Evolutionary conservation across 768 basidiomycete genomes (phyloP).

Genomic region (Rickenella mellea): DNA sequence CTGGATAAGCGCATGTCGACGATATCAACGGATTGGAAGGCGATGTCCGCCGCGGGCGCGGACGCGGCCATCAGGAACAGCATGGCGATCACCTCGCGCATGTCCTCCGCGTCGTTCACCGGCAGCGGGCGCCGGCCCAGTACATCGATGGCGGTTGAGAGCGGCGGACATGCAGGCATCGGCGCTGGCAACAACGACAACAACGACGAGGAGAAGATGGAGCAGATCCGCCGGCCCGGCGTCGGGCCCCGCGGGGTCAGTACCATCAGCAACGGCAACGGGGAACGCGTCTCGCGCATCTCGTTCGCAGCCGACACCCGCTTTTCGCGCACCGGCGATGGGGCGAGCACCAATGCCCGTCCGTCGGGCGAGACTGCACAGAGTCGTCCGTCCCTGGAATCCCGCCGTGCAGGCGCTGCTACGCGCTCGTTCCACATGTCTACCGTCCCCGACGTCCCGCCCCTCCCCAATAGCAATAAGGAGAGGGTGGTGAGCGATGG

Average conservation of each 20-base stretch:
- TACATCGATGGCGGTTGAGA: conserved; percentile 35
- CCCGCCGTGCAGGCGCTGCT: conserved; percentile 27
- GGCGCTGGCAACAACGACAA: conserved; percentile 21
- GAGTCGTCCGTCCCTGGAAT: conserved; percentile 32
- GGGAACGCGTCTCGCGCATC: conserved; percentile 48
- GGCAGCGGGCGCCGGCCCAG: conserved; percentile 39
- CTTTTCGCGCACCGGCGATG: conserved; percentile 2
- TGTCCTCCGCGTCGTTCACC: conserved; percentile 44
- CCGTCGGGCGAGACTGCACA: no score
- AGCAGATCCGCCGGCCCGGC: conserved; percentile 39
- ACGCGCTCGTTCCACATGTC: conserved; percentile 34
- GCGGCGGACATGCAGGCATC: conserved; percentile 31
- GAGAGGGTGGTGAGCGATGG: no score
- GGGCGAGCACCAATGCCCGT: background rate
- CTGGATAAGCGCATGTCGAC: conserved; percentile 81
- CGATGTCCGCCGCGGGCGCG: conserved; percentile 60
- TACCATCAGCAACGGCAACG: conserved; percentile 19
- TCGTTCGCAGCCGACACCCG: conserved; percentile 56
- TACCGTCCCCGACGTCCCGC: conserved; percentile 31
- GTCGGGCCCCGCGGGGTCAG: conserved; percentile 34
- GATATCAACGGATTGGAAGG: conserved; percentile 71
- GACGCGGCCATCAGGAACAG: conserved; percentile 63
- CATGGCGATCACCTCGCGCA: conserved; percentile 38
- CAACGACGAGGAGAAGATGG: conserved; percentile 19
- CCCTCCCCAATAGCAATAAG: no score